Evolutionary conservation across 305 asterid genomes (phyloP), one percentile per base, ranked within the genome.

Genomic region (Euphrasia arctica): DNA sequence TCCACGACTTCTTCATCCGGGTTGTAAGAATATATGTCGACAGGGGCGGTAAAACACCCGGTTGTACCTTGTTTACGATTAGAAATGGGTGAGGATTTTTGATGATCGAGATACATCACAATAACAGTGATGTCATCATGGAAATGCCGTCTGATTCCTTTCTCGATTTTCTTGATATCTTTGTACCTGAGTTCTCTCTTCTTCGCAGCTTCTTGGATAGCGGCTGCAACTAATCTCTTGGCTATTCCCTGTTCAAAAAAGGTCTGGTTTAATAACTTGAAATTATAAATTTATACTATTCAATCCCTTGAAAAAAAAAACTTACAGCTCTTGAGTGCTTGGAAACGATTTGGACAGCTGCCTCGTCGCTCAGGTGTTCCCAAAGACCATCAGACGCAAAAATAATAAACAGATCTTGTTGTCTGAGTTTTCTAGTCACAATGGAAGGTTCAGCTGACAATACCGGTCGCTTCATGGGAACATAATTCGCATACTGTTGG

Each of bases 321-420:
- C 99, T 88, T 76, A 93, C 99, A 45, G 88, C 83, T 86, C 97
- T 84, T 27, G 97, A 90, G 75, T 80, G 54, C 67, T 78, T 90
- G 2, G 80, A 78, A 15, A 93, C 97, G 42, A 93, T 81, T 34
- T 88, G 90, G 66, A 93, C 97, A 1, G 92, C 97, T 64, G 64
- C 83, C 57, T 93, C 89, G 58, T 93, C 97, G 28, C 83, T 84
- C 72, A 93, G 78, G 8, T 90, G 91, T 67, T 93, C 99, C 99
- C 99, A 93, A 43, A 93, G 92, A 70, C 99, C 99, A 82, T 93
- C 99, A 32, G 99, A 90, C 13, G 99, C 99, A 55, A 93, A 93
- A 52, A 93, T 93, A 49, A 93, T 51, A 72, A 93, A 93, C 68
- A 82, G 43, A 76, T 93, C 99, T 63, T 88, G 84, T 50, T 88